Evolutionary conservation across 768 basidiomycete genomes (phyloP), one percentile per base, ranked within the genome.

Genomic region (Psilocybe cubensis): DNA sequence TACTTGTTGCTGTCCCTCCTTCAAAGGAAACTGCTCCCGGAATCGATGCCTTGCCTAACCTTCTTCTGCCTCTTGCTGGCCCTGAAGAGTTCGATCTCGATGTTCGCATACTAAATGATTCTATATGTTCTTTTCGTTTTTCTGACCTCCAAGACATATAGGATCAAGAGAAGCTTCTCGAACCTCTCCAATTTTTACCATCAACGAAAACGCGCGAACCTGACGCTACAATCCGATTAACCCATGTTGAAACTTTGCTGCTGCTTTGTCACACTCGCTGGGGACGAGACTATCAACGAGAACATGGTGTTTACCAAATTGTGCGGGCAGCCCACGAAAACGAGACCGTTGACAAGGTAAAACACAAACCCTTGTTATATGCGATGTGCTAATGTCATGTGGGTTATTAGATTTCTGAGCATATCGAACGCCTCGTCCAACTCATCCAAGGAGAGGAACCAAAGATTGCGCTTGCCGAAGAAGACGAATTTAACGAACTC

Each of bases 11-110:
- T 12, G 78, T 89, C 4, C 80, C 83, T 3, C 85, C 89, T 1
- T 86, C 87, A 17, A 75, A 73, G n/a, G 64, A 67, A 12, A 71
- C 71, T 3, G 85, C 88, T 3, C 85, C 91, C 2, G 94, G 95
- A 4, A 85, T 98, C 31, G 89, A 94, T 71, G 83, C 89, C 2
- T 79, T 98, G 9, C 89, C 93, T 0, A 91, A 87, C 67, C 79
- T 99, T 10, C 80, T 99, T 3, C 82, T 96, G 0, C 96, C 97
- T 0, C 78, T 99, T 2, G 94, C 96, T 40, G 96, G 96, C 5
- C 90, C 94, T 1, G 97, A 98, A 72, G 97, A 98, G 72, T 88
- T 92, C 58, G 95, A 97, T 55, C 79, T 96, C 1, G 96, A 98
- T 59, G 93, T 92, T 63, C 52, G 78, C 53, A 21, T 53, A 28